Evolutionary conservation across 139 green algal species (phyloP).

Genomic region (Eudorina sp.): DNA sequence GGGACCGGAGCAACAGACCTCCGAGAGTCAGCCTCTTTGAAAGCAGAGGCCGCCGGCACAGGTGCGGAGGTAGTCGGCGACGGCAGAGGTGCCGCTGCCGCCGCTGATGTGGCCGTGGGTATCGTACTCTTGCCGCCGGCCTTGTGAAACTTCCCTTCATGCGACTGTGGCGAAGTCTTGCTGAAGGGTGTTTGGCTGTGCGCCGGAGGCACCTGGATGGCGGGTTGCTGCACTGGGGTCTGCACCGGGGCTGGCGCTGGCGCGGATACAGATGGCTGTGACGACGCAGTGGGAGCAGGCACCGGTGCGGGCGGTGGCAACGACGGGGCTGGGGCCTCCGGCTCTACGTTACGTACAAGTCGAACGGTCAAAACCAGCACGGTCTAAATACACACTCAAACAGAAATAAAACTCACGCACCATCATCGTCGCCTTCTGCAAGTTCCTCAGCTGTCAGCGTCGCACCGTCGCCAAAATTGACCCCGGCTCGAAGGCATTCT

Average conservation of each 20-base stretch:
- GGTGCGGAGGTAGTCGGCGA: background rate
- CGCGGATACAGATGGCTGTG: background rate
- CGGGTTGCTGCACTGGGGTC: background rate
- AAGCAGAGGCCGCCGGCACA: background rate
- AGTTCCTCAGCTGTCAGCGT: constrained; percentile 35
- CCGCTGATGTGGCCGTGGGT: background rate
- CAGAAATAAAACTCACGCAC: background rate
- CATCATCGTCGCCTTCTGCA: constrained; percentile 25
- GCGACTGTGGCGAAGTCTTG: background rate
- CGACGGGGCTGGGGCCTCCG: background rate
- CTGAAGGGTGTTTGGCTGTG: background rate
- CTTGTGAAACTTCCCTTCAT: background rate
- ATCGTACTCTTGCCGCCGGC: background rate
- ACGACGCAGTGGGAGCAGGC: background rate
- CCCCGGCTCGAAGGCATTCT: constrained; percentile 53
- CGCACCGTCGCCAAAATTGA: constrained; percentile 59
- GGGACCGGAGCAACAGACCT: background rate
- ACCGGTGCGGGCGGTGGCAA: background rate
- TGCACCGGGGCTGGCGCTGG: background rate
- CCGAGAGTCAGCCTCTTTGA: background rate
- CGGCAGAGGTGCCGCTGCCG: background rate
- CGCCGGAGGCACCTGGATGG: background rate
- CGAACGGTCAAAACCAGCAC: background rate
- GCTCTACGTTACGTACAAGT: background rate
- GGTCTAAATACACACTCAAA: too few relatives aligned